Base-by-base conservation (phyloP, 2,329 filamentous ascomycete species). In the Sporothrix schenckii region DNA sequence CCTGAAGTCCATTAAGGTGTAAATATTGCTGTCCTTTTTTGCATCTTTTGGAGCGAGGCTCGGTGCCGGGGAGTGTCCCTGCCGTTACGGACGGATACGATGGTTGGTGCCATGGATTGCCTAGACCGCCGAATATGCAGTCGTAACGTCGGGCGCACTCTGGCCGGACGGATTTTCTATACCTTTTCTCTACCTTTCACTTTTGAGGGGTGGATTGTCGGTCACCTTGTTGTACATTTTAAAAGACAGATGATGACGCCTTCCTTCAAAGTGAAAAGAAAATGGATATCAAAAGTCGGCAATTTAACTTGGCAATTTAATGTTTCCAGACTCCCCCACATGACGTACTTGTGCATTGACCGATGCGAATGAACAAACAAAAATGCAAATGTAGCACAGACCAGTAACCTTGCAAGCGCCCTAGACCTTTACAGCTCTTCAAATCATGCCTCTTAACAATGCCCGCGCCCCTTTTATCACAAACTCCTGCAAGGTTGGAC, bases 1-100 rank as follows among this genome's bases (percentile, higher is more conserved):
- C 79, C 83, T 98, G 75, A 85, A 84, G 77, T 90, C 91, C 85
- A 89, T 89, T 86, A 98, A 99, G 92, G 93, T 98, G 77, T 99
- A 94, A 86, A 75, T 27, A n/a, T 39, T 54, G 49, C 54, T 53
- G 27, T 67, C 50, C 50, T 44, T 67, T 14, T 16, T 2, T 54
- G 19, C 49, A 41, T 67, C 21, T 54, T 54, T 41, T 30, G 50
- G 39, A 61, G 16, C 39, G 58, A 61, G 58, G 58, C 58, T 61
- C 58, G 39, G 56, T 34, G 19, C 56, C 39, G n/a, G 58, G 58
- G 39, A n/a, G 39, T 24, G 58, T 61, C 34, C n/a, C 41, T 10
- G 58, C 21, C 21, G 58, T 6, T 44, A n/a, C 39, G 58, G 11
- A 11, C 47, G 58, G 39, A 61, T 61, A 44, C 13, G 11, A 27